These are phyloP conservation scores for Dicorynia guianensis DNA, from an alignment of 306 rosid genomes.

Conservation along the genomic window DNA sequence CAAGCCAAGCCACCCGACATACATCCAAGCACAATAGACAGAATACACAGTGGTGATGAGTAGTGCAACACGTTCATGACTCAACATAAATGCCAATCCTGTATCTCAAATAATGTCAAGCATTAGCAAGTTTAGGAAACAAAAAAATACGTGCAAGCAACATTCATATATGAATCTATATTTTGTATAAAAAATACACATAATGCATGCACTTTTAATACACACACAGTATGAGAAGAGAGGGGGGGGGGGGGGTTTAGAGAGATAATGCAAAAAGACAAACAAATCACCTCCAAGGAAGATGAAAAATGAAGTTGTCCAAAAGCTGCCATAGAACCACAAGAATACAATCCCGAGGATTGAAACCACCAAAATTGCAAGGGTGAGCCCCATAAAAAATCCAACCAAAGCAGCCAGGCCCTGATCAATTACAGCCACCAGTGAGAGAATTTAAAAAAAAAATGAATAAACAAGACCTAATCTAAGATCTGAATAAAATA, in stretches of 20 bases:
- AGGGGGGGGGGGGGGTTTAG: background rate
- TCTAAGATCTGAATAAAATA: slow-evolving; percentile 29
- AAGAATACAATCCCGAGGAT: slow-evolving; percentile 71
- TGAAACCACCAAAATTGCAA: slow-evolving; percentile 76
- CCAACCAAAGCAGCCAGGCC: slow-evolving; percentile 74
- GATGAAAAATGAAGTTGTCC: slow-evolving; percentile 79
- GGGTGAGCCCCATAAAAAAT: slow-evolving; percentile 66
- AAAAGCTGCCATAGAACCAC: slow-evolving; percentile 97
- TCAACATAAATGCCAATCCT: slow-evolving; percentile 83
- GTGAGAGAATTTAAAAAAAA: slow-evolving; percentile 33
- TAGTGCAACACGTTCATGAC: slow-evolving; percentile 80
- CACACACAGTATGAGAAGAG: background rate
- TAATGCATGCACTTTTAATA: slow-evolving; percentile 11
- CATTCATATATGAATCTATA: background rate
- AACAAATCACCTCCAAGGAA: slow-evolving; percentile 83
- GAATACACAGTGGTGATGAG: slow-evolving; percentile 77
- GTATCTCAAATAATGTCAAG: slow-evolving; percentile 46
- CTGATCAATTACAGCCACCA: slow-evolving; percentile 54
- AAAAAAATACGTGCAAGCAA: slow-evolving; percentile 32
- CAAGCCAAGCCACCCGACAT: slow-evolving; percentile 92
- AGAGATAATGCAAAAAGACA: slow-evolving; percentile 28
- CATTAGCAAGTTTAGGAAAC: slow-evolving; percentile 46
- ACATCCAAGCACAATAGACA: slow-evolving; percentile 83
- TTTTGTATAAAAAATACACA: background rate
- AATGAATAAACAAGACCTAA: slow-evolving; percentile 15